These are phyloP conservation scores for Pueraria montana DNA, from an alignment of 306 rosid genomes.

Conservation along the genomic window DNA sequence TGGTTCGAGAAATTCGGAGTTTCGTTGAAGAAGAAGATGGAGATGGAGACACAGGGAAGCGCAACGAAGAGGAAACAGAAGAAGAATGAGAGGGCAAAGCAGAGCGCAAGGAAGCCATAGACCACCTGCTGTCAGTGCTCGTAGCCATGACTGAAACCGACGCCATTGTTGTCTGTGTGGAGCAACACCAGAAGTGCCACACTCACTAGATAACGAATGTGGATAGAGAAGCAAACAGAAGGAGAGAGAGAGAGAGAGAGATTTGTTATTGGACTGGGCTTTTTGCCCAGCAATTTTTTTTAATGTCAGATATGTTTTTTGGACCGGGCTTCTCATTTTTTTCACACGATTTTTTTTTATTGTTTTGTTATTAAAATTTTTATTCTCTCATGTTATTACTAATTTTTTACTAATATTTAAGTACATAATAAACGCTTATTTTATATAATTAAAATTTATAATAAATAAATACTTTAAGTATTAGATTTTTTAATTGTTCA, in stretches of 20 bases:
- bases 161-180: constrained; percentile 43
- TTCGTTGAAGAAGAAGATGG: constrained; percentile 33
- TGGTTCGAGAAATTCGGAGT: constrained; percentile 47
- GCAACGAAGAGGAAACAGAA: constrained; percentile 44
- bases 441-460: too few relatives aligned
- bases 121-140: constrained; percentile 56
- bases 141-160: constrained; percentile 52
- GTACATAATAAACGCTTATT: too few relatives aligned
- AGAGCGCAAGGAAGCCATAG: constrained; percentile 70
- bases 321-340: too few relatives aligned
- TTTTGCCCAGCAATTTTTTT: background rate
- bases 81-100: constrained; percentile 62
- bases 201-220: constrained; percentile 5
- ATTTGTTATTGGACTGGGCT: background rate
- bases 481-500: too few relatives aligned
- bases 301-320: too few relatives aligned
- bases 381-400: too few relatives aligned
- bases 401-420: too few relatives aligned
- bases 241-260: background rate
- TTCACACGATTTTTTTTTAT: too few relatives aligned
- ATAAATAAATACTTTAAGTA: too few relatives aligned
- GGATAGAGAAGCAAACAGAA: background rate
- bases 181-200: background rate
- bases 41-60: constrained; percentile 42
- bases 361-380: too few relatives aligned